Base-by-base conservation (phyloP, 371 early-diverging fungal genomes). In the Mortierella sp. region DNA sequence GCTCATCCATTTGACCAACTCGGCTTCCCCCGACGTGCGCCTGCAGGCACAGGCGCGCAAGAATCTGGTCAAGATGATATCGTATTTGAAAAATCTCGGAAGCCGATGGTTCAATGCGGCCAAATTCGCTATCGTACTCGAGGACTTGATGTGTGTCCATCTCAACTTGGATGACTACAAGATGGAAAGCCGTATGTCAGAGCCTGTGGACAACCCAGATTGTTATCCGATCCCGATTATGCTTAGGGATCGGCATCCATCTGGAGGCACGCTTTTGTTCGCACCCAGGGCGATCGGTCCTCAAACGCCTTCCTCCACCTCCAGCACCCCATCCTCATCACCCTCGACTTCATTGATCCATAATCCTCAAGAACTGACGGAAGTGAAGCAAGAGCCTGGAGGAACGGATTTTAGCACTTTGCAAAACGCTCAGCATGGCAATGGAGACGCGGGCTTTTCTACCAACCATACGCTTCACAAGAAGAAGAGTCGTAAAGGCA, bases 1-100 rank as follows among this genome's bases (percentile, higher is more conserved):
- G 0, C 55, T 76, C 14, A 76, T 76, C 31, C 78, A 76, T 39
- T 58, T 76, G 41, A 76, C 78, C 27, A 76, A 76, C 51, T 76
- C 78, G 27, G 78, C 78, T 1, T 76, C 78, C 9, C 57, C 70
- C 21, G 78, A 76, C 28, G 47, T 59, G 9, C 66, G 70, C 12
- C 55, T 76, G 18, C 78, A 76, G 53, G 28, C 66, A 2, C 70
- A 76, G 39, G 66, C 78, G 18, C 61, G 78, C 19, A 76, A 76
- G 55, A 76, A 69, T 23, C 30, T 76, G n/a, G 45, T 65, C 53
- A 76, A 69, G 42, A 58, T 34, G n/a, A 65, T 76, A 18, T n/a
- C 54, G 1, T 48, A 50, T 28, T 57, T 76, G 66, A 76, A 62
- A 41, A 42, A 31, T 12, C 55, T 70, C 10, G 71, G 78, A 18